Conservation (phyloP, 2,329 filamentous ascomycete species). For the Fusarium tanahbumbuense region DNA sequence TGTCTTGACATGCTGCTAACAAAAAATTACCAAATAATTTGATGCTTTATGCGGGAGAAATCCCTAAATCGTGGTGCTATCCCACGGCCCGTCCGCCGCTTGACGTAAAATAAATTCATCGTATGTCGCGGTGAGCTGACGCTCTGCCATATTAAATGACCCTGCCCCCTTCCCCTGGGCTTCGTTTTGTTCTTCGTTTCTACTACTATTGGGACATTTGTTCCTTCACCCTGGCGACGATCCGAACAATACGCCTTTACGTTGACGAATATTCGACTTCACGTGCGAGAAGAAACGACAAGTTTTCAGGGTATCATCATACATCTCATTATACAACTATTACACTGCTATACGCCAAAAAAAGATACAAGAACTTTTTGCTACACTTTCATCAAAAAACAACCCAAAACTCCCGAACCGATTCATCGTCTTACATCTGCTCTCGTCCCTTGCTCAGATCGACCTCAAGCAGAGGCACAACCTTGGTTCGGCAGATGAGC, state of each 20-base stretch:
- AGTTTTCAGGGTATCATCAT: slow-evolving; percentile 45
- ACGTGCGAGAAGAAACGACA: neutral
- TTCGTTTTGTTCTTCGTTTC: neutral
- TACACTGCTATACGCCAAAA: slow-evolving; percentile 33
- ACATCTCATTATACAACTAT: slow-evolving; percentile 38
- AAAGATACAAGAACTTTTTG: slow-evolving; percentile 24
- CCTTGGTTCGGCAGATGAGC: slow-evolving; percentile 55
- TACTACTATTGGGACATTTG: neutral
- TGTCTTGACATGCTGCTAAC: slow-evolving; percentile 19
- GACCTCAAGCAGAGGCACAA: slow-evolving; percentile 52
- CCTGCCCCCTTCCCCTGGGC: neutral
- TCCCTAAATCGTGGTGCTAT: slow-evolving; percentile 2
- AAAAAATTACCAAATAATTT: slow-evolving; percentile 36
- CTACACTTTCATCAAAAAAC: slow-evolving; percentile 18
- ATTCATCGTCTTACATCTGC: slow-evolving; percentile 12
- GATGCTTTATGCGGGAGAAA: slow-evolving; percentile 12
- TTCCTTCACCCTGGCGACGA: neutral
- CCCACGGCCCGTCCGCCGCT: neutral
- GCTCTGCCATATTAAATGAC: slow-evolving; percentile 5
- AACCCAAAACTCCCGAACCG: slow-evolving; percentile 17
- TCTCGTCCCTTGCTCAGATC: slow-evolving; percentile 49
- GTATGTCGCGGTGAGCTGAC: slow-evolving; percentile 6
- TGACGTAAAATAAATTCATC: slow-evolving; percentile 34
- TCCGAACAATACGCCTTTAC: neutral
- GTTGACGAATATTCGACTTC: slow-evolving; percentile 3